phyloP scores from a whole-genome alignment of 2,329 filamentous ascomycete genomes.

The Penicillium sp. region DNA sequence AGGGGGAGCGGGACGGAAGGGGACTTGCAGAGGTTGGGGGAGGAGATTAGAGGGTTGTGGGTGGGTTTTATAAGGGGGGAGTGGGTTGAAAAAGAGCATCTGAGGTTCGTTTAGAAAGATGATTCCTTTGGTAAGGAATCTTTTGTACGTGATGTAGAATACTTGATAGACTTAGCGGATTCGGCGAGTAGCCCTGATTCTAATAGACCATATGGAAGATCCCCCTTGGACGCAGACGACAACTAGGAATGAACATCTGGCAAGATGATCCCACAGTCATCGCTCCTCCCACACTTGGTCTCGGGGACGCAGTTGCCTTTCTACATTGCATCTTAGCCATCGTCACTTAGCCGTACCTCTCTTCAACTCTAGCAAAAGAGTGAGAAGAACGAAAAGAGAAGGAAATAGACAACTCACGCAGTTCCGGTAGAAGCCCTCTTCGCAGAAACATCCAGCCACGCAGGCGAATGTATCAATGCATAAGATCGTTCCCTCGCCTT shows the following conservation, averaged over 20 bases:
- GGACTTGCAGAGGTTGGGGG: neutral
- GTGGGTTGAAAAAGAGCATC: neutral
- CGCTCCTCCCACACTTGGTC: neutral
- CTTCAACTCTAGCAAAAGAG: neutral
- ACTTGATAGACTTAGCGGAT: neutral
- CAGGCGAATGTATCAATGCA: conserved; percentile 2
- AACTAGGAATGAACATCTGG: neutral
- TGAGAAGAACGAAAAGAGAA: neutral
- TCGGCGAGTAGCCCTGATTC: neutral
- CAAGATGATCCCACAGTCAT: conserved; percentile 1
- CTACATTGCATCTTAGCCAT: neutral
- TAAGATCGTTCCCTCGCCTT: neutral
- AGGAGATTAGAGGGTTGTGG: neutral
- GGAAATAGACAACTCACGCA: neutral
- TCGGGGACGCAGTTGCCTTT: neutral
- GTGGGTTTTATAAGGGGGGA: neutral
- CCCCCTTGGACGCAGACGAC: neutral
- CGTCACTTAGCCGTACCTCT: neutral
- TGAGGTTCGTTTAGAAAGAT: neutral
- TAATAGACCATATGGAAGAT: neutral
- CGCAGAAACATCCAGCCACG: neutral
- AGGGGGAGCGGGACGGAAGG: neutral
- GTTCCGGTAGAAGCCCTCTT: conserved; percentile 1
- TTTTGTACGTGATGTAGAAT: neutral
- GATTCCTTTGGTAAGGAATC: neutral